Evolutionary conservation across 208 protist species (phyloP), one percentile per base, ranked within the genome.

Genomic region (Acanthamoeba castellanii): DNA sequence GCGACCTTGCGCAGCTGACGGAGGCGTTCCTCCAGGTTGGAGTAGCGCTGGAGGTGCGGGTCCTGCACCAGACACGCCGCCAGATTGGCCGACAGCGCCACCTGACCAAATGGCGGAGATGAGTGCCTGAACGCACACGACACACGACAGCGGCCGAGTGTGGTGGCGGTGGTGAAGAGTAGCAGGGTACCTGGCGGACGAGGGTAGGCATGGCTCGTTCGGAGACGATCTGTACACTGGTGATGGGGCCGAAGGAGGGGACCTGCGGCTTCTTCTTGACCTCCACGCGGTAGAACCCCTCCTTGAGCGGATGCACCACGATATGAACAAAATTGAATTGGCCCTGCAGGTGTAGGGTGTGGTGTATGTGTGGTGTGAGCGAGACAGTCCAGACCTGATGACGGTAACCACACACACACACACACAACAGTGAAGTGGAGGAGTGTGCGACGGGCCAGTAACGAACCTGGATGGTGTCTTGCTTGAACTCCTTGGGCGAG

Each of bases 261-360:
- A 96, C 87, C 52, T 96, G 85, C 55, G 89, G 82, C 37, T 96
- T 96, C 70, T 96, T 96, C 57, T 95, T 95, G 32, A 96, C 76
- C 74, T 96, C 94, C 18, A 96, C 91, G 30, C 94, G 57, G 68
- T 95, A 96, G 68, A 70, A 94, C 22, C 81, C 89, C 66, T 85
- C 68, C 25, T 94, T 90, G 0, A 96, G 45, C 18, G 95, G 95
- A 89, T 95, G 78, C 27, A 96, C 78, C 9, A 96, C 42, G 47
- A 96, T 96, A 32, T 81, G 72, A 7, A 96, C 95, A 94, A 95
- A 96, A 87, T 96, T 96, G 68, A 96, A 96, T 89, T 96, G 95
- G 37, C 95, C 95, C 37, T 81, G 92, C 34, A 22, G 76, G 22
- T 34, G n/a, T n/a, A n/a, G n/a, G n/a, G n/a, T 9, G 42, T 47